Evolutionary conservation across 2,329 filamentous ascomycete genomes (phyloP), one percentile per base, ranked within the genome.

Genomic region (Epichloe sp.): DNA sequence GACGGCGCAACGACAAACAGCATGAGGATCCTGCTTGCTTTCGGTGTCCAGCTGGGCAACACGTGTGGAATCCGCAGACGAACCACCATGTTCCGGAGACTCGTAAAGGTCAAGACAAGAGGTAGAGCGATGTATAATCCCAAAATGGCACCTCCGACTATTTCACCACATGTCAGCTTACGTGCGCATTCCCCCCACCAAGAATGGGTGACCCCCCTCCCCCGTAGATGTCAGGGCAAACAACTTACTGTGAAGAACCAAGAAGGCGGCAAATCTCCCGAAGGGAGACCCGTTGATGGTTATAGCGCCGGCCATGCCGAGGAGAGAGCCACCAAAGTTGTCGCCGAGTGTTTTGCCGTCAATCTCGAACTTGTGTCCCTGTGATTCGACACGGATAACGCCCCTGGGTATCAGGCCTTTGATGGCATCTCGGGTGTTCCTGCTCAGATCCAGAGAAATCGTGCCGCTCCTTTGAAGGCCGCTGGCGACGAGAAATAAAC

Each of bases 91-190:
- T 58, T 63, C 5, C 59, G 58, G 1, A 57, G 21, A 47, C 59
- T 58, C 31, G 61, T 59, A 12, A 66, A 48, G 6, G 60, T 60
- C 17, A 67, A 43, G 19, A 56, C 60, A 6, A 63, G 31, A 3
- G 65, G 65, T 2, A 65, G 52, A 2, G 63, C 44, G 40, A 56
- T 53, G 47, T 62, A 48, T 35, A 63, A 57, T 7, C 55, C 59
- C 0, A 61, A 7, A 3, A 65, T 47, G 15, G 59, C 62, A 14
- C 47, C 43, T 14, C 40, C 43, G 12, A 52, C 53, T 55, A 15
- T 42, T 19, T 5, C 19, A 47, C 8, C 26, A 12, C 36, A 21
- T 47, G 23, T 46, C 26, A 47, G 44, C 14, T 12, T 19, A 17
- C 11, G 14, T 35, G 8, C 17, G 7, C 14, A 19, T 31, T 21